Base-by-base conservation (phyloP, 1,284 basidiomycete genomes). In the Cystobasidiaceae sp. region DNA sequence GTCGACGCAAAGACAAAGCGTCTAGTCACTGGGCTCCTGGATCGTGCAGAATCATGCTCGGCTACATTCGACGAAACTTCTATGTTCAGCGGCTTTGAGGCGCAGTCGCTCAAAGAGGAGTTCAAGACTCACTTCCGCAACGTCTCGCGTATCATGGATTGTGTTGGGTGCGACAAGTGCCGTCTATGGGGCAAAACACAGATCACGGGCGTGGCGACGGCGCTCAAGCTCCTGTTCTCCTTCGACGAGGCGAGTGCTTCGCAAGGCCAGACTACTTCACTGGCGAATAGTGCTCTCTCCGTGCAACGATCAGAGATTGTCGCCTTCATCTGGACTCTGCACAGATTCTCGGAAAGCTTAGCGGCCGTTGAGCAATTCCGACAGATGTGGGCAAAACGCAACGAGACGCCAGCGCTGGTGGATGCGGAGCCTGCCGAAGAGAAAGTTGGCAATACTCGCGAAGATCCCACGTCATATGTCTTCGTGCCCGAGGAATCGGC, bases 81-180 rank as follows among this genome's bases (percentile, higher is more conserved):
- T 21, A 80, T 96, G 62, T 97, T 97, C 81, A 83, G 83, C 23
- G 90, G 92, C 17, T 85, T 86, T 71, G 87, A 93, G 72, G 89
- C 91, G 11, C 82, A 91, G 86, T 78, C 89, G 27, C 78, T 99
- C 46, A 96, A 93, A 78, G 86, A 93, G 71, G 91, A 99, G 77
- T 98, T 99, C 79, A 96, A 97, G 77, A 81, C 84, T 34, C 93
- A 96, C 74, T 99, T 98, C 82, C 83, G 94, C 27, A 98, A 99
- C 76, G 91, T 99, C 13, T 89, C 89, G 32, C 84, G 88, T 45
- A 97, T 98, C 72, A 97, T 97, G 93, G 96, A 98, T 74, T 98
- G 96, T 74, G 90, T 97, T 8, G 96, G 93, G 0, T 99, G 96
- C 77, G 93, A 96, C 80, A 97, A 98, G 78, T 99, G 96, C 75